Conservation (phyloP, 306 rosid genomes). For the Vigna angularis region DNA sequence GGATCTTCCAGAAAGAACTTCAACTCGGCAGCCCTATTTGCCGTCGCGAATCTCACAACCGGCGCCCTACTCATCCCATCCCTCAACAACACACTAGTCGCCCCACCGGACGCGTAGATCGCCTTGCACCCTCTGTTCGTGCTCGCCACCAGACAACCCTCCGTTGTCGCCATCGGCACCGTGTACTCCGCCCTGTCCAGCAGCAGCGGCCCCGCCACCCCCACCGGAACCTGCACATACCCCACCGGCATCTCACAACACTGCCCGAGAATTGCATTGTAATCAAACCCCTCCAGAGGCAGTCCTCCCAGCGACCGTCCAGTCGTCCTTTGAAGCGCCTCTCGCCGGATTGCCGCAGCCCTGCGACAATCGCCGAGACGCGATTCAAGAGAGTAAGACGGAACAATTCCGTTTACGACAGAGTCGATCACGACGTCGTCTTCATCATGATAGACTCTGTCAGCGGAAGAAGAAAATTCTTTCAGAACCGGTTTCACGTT, state of each 20-base stretch:
- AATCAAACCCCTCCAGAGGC: conserved; percentile 74
- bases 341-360: conserved; percentile 70
- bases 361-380: conserved; percentile 64
- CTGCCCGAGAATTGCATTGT: conserved; percentile 75
- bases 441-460: not conserved
- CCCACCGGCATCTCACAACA: conserved; percentile 94
- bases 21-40: conserved; percentile 67
- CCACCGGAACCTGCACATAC: conserved; percentile 80
- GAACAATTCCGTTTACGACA: conserved; percentile 52
- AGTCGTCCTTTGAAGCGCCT: conserved; percentile 62
- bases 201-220: conserved; percentile 78
- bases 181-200: conserved; percentile 70
- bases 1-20: conserved; percentile 73
- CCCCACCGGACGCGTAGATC: conserved; percentile 74
- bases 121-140: conserved; percentile 88
- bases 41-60: conserved; percentile 68
- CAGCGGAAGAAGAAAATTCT: not conserved
- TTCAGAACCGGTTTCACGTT: not conserved
- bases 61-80: conserved; percentile 94
- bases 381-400: conserved; percentile 70
- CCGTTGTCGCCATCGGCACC: conserved; percentile 85
- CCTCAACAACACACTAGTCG: conserved; percentile 59
- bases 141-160: conserved; percentile 82
- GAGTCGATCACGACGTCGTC: conserved; percentile 45
- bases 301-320: conserved; percentile 66